phyloP scores from a whole-genome alignment of 1,284 basidiomycete genomes.

The Tylopilus sp. region DNA sequence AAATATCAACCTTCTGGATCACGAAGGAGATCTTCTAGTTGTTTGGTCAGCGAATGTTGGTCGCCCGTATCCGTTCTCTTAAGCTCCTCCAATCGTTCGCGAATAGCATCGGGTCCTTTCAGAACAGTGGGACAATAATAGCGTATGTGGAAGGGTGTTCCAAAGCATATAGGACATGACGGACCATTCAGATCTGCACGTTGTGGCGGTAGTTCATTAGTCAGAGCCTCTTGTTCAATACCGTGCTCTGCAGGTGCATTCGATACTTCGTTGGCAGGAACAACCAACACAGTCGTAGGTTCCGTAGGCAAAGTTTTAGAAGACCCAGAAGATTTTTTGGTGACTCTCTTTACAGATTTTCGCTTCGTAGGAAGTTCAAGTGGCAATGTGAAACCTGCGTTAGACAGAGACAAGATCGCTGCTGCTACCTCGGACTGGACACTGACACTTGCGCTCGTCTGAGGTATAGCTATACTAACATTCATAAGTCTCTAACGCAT shows the following conservation, averaged over 20 bases:
- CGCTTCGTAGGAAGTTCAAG: conserved; percentile 9
- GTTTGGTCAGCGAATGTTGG: conserved; percentile 33
- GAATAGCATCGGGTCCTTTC: conserved; percentile 38
- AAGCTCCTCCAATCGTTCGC: conserved; percentile 39
- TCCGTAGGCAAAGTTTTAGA: background rate
- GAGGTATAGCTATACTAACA: conserved; percentile 27
- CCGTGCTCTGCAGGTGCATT: background rate
- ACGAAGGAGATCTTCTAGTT: conserved; percentile 34
- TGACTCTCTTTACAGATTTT: conserved; percentile 11
- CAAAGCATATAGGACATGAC: conserved; percentile 41
- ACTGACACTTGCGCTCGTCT: conserved; percentile 20
- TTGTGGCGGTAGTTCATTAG: background rate
- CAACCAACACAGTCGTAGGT: background rate
- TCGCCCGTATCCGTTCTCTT: conserved; percentile 23
- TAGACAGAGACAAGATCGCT: conserved; percentile 19
- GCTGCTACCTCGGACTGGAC: conserved; percentile 21
- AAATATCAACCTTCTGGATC: conserved; percentile 18
- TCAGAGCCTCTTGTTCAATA: background rate
- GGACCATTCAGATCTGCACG: conserved; percentile 5
- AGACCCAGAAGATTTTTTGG: conserved; percentile 5
- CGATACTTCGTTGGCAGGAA: conserved; percentile 2
- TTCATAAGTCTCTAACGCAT: conserved; percentile 18
- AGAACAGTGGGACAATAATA: conserved; percentile 42
- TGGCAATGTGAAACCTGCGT: conserved; percentile 1
- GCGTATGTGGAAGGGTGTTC: conserved; percentile 37